Evolutionary conservation across 2,329 filamentous ascomycete species (phyloP), one percentile per base, ranked within the genome.

Genomic region (Colletotrichum liaoningense): DNA sequence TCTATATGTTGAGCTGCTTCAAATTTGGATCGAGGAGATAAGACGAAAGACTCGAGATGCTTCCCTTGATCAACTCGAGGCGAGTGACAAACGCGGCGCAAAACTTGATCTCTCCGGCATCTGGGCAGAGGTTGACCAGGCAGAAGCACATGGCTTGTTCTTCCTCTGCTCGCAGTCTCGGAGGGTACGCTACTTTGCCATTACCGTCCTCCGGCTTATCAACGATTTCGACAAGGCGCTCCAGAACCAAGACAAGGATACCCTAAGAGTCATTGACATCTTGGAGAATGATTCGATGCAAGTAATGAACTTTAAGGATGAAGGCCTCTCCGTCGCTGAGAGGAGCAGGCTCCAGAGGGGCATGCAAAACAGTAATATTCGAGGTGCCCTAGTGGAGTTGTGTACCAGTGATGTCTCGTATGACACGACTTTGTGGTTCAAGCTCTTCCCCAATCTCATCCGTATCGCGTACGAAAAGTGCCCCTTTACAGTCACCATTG

Each of bases 11-110:
- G 95, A 99, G 82, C 85, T 99, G 5, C 87, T 99, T 14, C 92
- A 95, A 75, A 98, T 99, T 52, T 99, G 97, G 97, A 97, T 98
- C 64, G 95, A 98, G 75, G 96, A 98, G 79, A 97, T 99, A 75
- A 93, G 94, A 79, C 92, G 93, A 75, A 98, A 97, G 79, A 94
- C 92, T 2, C 93, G 91, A 76, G 94, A 95, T 73, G 93, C 91
- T 8, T 88, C 90, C 6, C 86, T 90, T 1, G 92, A 94, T 35
- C 86, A 88, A 3, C 84, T 88, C 7, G 94, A 95, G 59, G 88
- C 91, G 24, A 88, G 86, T n/a, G 93, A 93, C 52, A 94, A 90
- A 76, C 88, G 94, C 68, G 94, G 91, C 14, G 85, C 94, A 72
- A 93, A 95, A 73, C 89, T 98, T 35, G 95, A 98, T 82, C 84